A percentile compares a stretch with the other conserved stretches of the same genome.
Evolutionary conservation across 176 grass and related monocot species (phyloP).

Genomic region (Luzula sylvatica): DNA sequence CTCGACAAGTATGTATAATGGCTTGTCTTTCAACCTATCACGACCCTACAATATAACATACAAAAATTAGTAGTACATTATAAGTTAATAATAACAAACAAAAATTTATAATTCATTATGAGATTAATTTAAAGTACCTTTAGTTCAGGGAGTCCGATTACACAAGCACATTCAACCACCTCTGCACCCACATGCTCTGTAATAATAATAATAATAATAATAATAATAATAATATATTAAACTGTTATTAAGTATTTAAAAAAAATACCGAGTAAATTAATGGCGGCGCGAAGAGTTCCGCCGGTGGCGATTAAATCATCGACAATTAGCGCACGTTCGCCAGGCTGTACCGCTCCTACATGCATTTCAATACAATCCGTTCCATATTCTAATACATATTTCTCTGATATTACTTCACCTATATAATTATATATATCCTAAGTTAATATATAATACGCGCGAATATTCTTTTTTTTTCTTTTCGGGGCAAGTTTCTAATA

Average conservation of each 20-base stretch:
- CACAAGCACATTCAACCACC: constrained; percentile 60
- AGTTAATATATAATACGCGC: neutral
- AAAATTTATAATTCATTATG: neutral
- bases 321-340: constrained; percentile 41
- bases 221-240: neutral
- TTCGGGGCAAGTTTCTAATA: neutral
- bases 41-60: constrained; percentile 26
- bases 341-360: constrained; percentile 33
- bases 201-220: neutral
- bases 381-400: constrained; percentile 51
- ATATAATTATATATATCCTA: neutral
- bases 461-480: neutral
- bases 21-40: constrained; percentile 50
- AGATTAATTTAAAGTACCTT: constrained; percentile 33
- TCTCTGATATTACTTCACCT: constrained; percentile 53
- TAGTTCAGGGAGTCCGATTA: constrained; percentile 51
- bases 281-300: constrained; percentile 53
- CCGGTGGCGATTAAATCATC: constrained; percentile 58
- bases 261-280: constrained; percentile 40
- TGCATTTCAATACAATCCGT: constrained; percentile 58
- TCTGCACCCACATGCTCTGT: constrained; percentile 52
- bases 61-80: neutral
- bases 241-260: neutral
- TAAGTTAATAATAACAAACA: neutral
- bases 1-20: constrained; percentile 43